Evolutionary conservation across 495 filamentous ascomycete genomes (phyloP), one percentile per base, ranked within the genome.

Genomic region (Trichoderma parareesei): DNA sequence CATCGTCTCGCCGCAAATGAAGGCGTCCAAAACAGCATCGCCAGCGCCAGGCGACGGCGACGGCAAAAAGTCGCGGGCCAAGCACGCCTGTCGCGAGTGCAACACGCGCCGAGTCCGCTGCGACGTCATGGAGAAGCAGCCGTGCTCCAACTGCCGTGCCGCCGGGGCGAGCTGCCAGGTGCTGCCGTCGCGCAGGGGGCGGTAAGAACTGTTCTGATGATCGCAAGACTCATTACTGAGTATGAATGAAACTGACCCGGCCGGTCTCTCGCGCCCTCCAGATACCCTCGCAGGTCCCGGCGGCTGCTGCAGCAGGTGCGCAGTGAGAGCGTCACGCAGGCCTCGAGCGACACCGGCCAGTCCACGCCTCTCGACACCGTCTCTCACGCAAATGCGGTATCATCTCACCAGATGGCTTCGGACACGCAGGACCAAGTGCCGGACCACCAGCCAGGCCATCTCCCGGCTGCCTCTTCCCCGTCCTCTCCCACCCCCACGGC

Each of bases 31-130:
- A 57, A 37, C 53, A 3, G 14, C 53, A 14, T 61, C 60, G 16
- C 38, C 60, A 11, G 41, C 60, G 5, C 60, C 60, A 37, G 37
- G 13, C 33, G n/a, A 40, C 14, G 16, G 16, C 27, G 61, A 49
- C 37, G 35, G 63, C 37, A 64, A 60, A 43, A 62, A 57, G 37
- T 69, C 67, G n/a, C 70, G 79, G 60, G 78, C 78, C 37, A 77
- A 75, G 61, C 75, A 75, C 67, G 79, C 79, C 2, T 82, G 79
- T 64, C 65, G 77, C 65, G 71, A 75, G 46, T 82, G 78, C 67
- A 80, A 82, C 65, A 67, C 72, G 0, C 75, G 79, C 16, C 78
- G 79, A 38, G 78, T 81, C 42, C 75, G 76, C 43, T 82, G 79
- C 67, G 76, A 82, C 71, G 79, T 80, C 16, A 67, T 79, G 16